Base-by-base conservation (phyloP, 2,329 filamentous ascomycete genomes). In the Atkinsonella hypoxylon region DNA sequence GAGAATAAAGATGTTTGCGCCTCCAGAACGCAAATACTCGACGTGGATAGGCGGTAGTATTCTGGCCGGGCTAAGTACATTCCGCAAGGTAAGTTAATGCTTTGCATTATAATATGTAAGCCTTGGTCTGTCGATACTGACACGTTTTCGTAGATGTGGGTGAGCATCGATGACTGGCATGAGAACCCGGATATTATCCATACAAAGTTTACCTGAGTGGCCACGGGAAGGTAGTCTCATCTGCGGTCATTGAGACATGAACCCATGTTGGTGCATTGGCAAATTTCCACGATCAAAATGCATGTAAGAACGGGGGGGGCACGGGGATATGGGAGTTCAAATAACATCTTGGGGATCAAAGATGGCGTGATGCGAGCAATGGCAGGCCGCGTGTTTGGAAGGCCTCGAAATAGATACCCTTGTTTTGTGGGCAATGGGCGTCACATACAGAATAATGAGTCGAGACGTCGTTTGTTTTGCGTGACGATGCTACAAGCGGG, bases 21-120 rank as follows among this genome's bases (percentile, higher is more conserved):
- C 93, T 50, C 91, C 93, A 6, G 93, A 98, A 75, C 80, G 93
- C 58, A 95, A 97, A 70, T 98, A 97, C 74, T 96, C 89, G 55
- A 98, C 93, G 32, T 98, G 93, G 93, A 97, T 97, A 59, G 93
- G 93, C 56, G 93, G 93, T 51, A 96, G 93, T 67, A 98, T 98
- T 70, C 74, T 98, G 58, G 93, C 93, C 34, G 91, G 93, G 7
- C 71, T 98, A 68, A 97, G 91, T 74, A 98, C 93, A 50, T 98
- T 98, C 73, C 85, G 91, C 75, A 98, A 97, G 86, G 89, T 93
- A 69, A 66, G 77, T 65, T 26, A 30, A n/a, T 44, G 15, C 30
- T 32, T 22, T 36, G 18, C 31, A 38, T 7, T 15, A 34, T 62
- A 49, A 62, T 51, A 41, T 44, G 39, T 31, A 3, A 26, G 8